Base-by-base conservation (phyloP, 352 stramenopile genomes). In the Hyaloperonospora arabidopsidis region DNA sequence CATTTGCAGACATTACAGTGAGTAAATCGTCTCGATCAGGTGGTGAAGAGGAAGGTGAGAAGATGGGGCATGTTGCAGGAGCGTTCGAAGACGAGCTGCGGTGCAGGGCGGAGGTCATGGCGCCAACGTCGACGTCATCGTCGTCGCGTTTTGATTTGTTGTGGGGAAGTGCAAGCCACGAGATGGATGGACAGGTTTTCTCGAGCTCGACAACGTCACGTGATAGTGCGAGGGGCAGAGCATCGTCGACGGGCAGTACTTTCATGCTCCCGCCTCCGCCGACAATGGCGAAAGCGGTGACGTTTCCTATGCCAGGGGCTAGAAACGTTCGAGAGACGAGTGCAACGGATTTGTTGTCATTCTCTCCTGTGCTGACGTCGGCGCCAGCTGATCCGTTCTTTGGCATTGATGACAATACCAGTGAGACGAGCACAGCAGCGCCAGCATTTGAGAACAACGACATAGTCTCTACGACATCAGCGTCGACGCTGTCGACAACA, bases 261-360 rank as follows among this genome's bases (percentile, higher is more conserved):
- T 61, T 67, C 53, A 15, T 36, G 22, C 25, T 72, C 25, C 25
- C 25, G 17, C 46, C 60, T 2, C 54, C 57, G 11, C 61, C 54
- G 13, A 56, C 63, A 12, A 47, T 53, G 14, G 58, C 50, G 0
- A 64, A 61, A 15, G 48, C 54, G 15, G 45, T 49, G 14, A 54
- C 64, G 39, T 63, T 68, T 29, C 22, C 57, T 18, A 53, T 35
- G 1, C 15, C 18, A 32, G 25, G 25, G 44, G 21, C 41, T 48
- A 44, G 14, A 11, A 52, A 8, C 19, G 53, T 63, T 2, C 47
- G 32, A 0, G 50, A 68, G 5, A 11, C 38, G 25, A 49, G 54
- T 43, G 52, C 53, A n/a, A 65, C 61, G 22, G 59, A 80, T 34
- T 65, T 87, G 43, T 56, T 87, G 41, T 85, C 74, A n/a, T 87